Evolutionary conservation across 208 protist species (phyloP).

Genomic region (Crithidia fasciculata): DNA sequence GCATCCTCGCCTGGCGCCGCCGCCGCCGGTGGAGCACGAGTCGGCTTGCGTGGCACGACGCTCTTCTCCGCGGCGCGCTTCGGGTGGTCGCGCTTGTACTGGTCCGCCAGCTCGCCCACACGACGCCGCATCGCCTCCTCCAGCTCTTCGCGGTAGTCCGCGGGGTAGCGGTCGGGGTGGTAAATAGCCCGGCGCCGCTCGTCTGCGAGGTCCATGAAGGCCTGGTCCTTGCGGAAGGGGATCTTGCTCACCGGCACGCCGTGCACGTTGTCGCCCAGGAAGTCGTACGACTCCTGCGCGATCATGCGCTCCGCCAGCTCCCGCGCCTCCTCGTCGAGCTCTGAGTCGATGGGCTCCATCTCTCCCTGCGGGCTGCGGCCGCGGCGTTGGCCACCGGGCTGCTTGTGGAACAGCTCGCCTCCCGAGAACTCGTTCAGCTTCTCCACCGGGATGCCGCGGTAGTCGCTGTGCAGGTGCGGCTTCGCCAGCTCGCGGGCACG

Average conservation of each 20-base stretch:
- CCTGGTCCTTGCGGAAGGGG: slow-evolving; percentile 50
- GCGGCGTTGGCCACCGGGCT: slow-evolving; percentile 24
- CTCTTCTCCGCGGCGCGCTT: background rate
- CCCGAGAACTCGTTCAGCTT: slow-evolving; percentile 31
- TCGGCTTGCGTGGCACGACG: slow-evolving; percentile 1
- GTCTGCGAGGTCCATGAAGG: slow-evolving; percentile 59
- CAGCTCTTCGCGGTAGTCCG: slow-evolving; percentile 19
- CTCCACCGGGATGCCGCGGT: slow-evolving; percentile 37
- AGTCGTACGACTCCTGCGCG: slow-evolving; percentile 51
- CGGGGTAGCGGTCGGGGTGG: slow-evolving; percentile 16
- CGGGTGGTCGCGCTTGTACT: slow-evolving; percentile 19
- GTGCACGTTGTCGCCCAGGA: slow-evolving; percentile 62
- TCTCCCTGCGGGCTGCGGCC: slow-evolving; percentile 16
- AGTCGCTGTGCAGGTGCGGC: slow-evolving; percentile 31
- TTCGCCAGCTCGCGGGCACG: slow-evolving; percentile 29
- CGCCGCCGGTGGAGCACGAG: background rate
- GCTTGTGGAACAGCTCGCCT: slow-evolving; percentile 31
- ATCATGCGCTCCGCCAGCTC: slow-evolving; percentile 49
- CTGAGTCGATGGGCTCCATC: slow-evolving; percentile 32
- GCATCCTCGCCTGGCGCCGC: background rate
- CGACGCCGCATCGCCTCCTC: slow-evolving; percentile 28
- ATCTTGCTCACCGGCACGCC: slow-evolving; percentile 52
- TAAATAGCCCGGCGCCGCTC: slow-evolving; percentile 33
- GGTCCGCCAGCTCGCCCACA: slow-evolving; percentile 22
- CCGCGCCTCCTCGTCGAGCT: slow-evolving; percentile 41